Base-by-base conservation (phyloP, 352 stramenopile species). In the Hyaloperonospora arabidopsidis region DNA sequence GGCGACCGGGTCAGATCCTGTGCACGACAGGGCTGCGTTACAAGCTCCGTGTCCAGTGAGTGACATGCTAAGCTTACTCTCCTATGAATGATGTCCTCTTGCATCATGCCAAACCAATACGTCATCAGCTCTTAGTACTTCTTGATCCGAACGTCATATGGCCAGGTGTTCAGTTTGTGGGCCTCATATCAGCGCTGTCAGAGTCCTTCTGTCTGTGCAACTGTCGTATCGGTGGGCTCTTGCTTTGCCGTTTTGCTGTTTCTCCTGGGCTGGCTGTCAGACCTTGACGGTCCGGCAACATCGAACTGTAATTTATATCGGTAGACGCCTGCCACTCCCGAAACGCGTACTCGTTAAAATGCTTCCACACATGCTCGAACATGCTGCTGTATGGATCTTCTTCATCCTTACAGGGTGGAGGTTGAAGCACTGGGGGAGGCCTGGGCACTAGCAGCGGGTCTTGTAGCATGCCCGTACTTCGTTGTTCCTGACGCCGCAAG, bases 301-400 rank as follows among this genome's bases (percentile, higher is more conserved):
- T 53, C 17, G 43, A 29, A 19, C 43, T 61, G n/a, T 46, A 51
- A 56, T 64, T 64, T 14, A 23, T 39, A 15, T 63, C 56, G 19
- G 41, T 17, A 11, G 57, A 50, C 15, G 39, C 21, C 41, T 68
- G 29, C 61, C 55, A 65, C 28, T 58, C 61, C 19, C 19, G 56
- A 10, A 38, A 19, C 4, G 29, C 45, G 25, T 59, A 64, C 4
- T 14, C 39, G 22, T 58, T 55, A 53, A 70, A 58, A 55, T 65
- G 53, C n/a, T 59, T 41, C 19, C 44, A 54, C 12, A 61, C 29
- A 29, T 52, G 41, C 17, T 40, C 17, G 49, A 56, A 59, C 58
- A 70, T 59, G 29, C 22, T 50, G n/a, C 23, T 7, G 17, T 56
- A 53, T n/a, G 58, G 57, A 49, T 70, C 50, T 2, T 67, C 49